Evolutionary conservation across 768 basidiomycete genomes (phyloP).

Genomic region (Leccinum uliginosum): DNA sequence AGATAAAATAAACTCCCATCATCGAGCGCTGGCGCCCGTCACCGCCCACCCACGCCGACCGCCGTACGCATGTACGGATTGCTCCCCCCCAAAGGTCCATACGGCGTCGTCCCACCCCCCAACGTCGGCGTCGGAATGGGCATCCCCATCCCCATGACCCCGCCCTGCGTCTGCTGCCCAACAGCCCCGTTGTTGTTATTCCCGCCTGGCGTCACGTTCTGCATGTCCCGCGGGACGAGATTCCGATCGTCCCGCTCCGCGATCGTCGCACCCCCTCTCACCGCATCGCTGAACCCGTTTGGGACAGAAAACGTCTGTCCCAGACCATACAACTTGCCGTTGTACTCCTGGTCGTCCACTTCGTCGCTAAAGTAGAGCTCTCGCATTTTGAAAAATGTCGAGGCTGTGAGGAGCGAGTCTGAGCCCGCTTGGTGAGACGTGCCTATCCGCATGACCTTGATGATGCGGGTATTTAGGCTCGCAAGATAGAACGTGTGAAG

Average conservation of each 20-base stretch:
- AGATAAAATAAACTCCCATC: conserved; percentile 17
- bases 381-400: conserved; percentile 95
- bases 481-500: not conserved
- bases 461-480: not conserved
- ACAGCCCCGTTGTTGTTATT: conserved; percentile 27
- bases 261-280: conserved; percentile 72
- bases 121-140: conserved; percentile 37
- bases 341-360: conserved; percentile 81
- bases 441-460: conserved; percentile 82
- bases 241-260: conserved; percentile 73
- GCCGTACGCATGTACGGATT: conserved; percentile 65
- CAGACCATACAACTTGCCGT: conserved; percentile 79
- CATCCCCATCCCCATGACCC: conserved; percentile 45
- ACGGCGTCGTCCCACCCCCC: conserved; percentile 44
- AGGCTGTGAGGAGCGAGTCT: conserved; percentile 91
- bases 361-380: conserved; percentile 86
- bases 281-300: conserved; percentile 63
- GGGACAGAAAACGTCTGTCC: conserved; percentile 70
- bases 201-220: conserved; percentile 53
- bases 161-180: conserved; percentile 34
- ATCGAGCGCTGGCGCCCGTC: conserved; percentile 11
- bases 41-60: conserved; percentile 50
- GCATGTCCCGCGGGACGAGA: conserved; percentile 41
- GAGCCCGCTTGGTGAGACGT: conserved; percentile 94
- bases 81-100: conserved; percentile 54